Percentiles rank a stretch among this genome's conserved stretches.
Conservation (phyloP, 108 stramenopile genomes). For the Fistulifera pelliculosa region DNA sequence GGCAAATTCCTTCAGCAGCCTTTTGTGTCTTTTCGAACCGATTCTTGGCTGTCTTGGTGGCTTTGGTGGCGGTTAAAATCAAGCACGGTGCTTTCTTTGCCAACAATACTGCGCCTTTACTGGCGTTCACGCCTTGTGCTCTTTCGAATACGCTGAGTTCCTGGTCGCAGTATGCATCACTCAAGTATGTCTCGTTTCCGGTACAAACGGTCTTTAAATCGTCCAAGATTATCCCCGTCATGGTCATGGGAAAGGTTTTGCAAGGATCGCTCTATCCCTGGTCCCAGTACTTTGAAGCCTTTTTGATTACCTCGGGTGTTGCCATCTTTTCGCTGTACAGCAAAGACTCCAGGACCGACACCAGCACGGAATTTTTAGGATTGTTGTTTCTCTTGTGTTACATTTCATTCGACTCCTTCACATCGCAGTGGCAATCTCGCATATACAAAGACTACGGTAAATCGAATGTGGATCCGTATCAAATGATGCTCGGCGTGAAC, state of each 20-base stretch:
- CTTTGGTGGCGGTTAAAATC: constrained; percentile 72
- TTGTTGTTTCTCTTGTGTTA: constrained; percentile 88
- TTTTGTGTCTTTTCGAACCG: constrained; percentile 96
- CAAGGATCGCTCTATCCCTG: constrained; percentile 85
- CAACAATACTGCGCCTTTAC: constrained; percentile 52
- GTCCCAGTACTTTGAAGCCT: constrained; percentile 85
- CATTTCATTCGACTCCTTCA: constrained; percentile 97
- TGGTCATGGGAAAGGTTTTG: constrained; percentile 91
- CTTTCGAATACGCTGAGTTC: constrained; percentile 91
- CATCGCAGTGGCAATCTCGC: constrained; percentile 96
- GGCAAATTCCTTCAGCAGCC: constrained; percentile 91
- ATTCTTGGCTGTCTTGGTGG: constrained; percentile 91
- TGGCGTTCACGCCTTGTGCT: constrained; percentile 91
- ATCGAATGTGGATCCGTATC: constrained; percentile 85
- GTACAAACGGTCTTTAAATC: constrained; percentile 95
- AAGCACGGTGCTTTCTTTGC: constrained; percentile 69
- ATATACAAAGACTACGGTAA: constrained; percentile 90
- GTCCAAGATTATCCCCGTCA: constrained; percentile 98
- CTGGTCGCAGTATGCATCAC: constrained; percentile 97
- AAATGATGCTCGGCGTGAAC: constrained; percentile 99
- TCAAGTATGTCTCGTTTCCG: constrained; percentile 96
- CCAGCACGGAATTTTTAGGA: constrained; percentile 71
- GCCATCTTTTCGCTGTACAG: constrained; percentile 79
- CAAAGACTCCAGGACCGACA: constrained; percentile 24
- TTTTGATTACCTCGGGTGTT: constrained; percentile 89